Evolutionary conservation across 1,284 basidiomycete genomes (phyloP).

Genomic region (Ustilago trichophora): DNA sequence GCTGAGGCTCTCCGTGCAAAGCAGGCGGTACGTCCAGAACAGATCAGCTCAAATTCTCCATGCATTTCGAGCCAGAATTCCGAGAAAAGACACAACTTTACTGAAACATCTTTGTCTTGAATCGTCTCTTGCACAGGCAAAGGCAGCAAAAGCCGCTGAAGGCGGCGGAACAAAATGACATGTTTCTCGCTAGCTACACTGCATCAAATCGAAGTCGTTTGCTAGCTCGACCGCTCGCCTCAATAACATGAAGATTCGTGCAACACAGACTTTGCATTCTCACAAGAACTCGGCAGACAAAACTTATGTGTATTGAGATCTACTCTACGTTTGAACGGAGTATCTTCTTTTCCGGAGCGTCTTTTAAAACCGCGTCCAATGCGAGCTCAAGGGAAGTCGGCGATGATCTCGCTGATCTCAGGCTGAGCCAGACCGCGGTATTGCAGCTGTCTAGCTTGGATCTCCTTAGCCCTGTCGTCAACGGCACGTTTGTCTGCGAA

Average conservation of each 20-base stretch:
- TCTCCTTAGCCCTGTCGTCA: conserved; percentile 3
- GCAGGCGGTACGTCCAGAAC: conserved; percentile 54
- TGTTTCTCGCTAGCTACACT: too few species aligned
- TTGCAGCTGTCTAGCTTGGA: conserved; percentile 11
- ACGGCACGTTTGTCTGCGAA: background rate
- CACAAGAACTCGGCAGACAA: too few species aligned
- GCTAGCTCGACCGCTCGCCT: too few species aligned
- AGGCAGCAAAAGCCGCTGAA: conserved; percentile 39
- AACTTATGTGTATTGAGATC: too few species aligned
- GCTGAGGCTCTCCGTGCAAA: conserved; percentile 58
- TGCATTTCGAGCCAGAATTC: too few species aligned
- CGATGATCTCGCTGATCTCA: conserved; percentile 32
- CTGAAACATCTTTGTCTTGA: background rate
- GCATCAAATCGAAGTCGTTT: too few species aligned
- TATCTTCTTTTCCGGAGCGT: too few species aligned
- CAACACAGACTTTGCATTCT: too few species aligned
- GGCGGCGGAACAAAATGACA: conserved; percentile 22
- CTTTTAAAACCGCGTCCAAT: too few species aligned
- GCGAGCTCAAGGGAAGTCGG: conserved; percentile 15
- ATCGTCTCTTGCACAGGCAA: conserved; percentile 15
- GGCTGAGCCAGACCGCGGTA: conserved; percentile 18
- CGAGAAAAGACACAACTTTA: too few species aligned
- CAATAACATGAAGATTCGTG: too few species aligned
- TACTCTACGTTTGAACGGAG: background rate
- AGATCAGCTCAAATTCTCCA: too few species aligned